Evolutionary conservation across 2,329 filamentous ascomycete species (phyloP), one percentile per base, ranked within the genome.

Genomic region (Rutstroemia sp.): DNA sequence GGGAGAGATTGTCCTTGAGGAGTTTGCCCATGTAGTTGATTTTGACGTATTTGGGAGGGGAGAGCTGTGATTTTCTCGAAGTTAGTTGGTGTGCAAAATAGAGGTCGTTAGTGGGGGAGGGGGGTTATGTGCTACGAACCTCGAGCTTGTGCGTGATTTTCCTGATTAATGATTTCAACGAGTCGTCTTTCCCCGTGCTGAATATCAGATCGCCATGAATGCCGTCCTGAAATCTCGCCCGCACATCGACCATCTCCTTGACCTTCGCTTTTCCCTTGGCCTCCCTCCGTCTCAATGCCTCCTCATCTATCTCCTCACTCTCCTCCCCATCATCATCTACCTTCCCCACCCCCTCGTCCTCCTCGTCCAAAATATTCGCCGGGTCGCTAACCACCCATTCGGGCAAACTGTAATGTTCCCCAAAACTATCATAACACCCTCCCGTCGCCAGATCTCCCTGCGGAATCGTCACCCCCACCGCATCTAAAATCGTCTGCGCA

Each of bases 21-120:
- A 92, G 81, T 68, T 84, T 89, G 63, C 92, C 92, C 71, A 94
- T 79, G 69, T 95, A 95, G 19, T 83, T 85, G 58, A 96, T 80
- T 54, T 83, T 82, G 51, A 96, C 75, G 48, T 77, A 80, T 59
- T 81, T 82, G 46, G 74, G 75, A 7, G 75, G 68, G 2, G 78
- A 70, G 34, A 92, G 73, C 86, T 69, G 41, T 51, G 60, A 51
- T 14, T 45, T 16, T 9, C 7, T 21, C n/a, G 16, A 27, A 30
- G 42, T 34, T 25, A 21, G 23, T 48, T n/a, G n/a, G n/a, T n/a
- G n/a, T n/a, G n/a, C n/a, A n/a, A n/a, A n/a, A n/a, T n/a, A n/a
- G n/a, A n/a, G n/a, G n/a, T n/a, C n/a, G n/a, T n/a, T n/a, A n/a
- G 16, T 19, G 30, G n/a, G 38, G n/a, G n/a, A 5, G 2, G n/a